These are phyloP conservation scores for Cyphellophora attinorum DNA, from an alignment of 2,329 filamentous ascomycete genomes.

Conservation along the genomic window DNA sequence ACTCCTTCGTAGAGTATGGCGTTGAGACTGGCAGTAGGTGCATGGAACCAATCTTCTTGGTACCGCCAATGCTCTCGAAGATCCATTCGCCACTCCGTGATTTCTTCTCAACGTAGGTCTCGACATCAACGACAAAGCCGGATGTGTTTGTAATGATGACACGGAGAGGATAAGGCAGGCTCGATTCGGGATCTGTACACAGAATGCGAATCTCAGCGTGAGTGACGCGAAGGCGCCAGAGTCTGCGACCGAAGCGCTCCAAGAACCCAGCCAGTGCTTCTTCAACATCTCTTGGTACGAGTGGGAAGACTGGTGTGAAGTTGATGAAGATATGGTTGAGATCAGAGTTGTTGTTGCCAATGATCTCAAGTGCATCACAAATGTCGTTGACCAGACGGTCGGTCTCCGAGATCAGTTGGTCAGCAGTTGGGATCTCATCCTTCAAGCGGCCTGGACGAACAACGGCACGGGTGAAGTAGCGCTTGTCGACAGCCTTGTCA, in stretches of 20 bases:
- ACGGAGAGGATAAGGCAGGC: constrained; percentile 80
- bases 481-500: constrained; percentile 62
- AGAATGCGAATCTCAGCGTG: constrained; percentile 98
- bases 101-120: constrained; percentile 96
- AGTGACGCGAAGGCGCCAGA: constrained; percentile 92
- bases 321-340: constrained; percentile 99
- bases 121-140: constrained; percentile 93
- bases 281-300: constrained; percentile 82
- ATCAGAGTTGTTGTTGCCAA: constrained; percentile 98
- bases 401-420: constrained; percentile 95
- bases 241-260: constrained; percentile 88
- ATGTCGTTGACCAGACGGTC: constrained; percentile 97
- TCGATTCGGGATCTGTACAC: constrained; percentile 80
- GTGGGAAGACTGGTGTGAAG: constrained; percentile 93
- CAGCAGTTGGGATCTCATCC: constrained; percentile 95
- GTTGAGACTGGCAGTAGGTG: constrained; percentile 84
- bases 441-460: constrained; percentile 88
- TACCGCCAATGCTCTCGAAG: constrained; percentile 95
- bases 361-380: constrained; percentile 92
- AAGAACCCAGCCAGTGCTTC: constrained; percentile 89
- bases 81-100: constrained; percentile 97
- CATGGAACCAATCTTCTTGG: constrained; percentile 89
- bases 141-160: constrained; percentile 98
- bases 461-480: constrained; percentile 94
- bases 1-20: constrained; percentile 96